Base-by-base conservation (phyloP, 1,139 yeast genomes). In the Meyerozyma elateridarum region DNA sequence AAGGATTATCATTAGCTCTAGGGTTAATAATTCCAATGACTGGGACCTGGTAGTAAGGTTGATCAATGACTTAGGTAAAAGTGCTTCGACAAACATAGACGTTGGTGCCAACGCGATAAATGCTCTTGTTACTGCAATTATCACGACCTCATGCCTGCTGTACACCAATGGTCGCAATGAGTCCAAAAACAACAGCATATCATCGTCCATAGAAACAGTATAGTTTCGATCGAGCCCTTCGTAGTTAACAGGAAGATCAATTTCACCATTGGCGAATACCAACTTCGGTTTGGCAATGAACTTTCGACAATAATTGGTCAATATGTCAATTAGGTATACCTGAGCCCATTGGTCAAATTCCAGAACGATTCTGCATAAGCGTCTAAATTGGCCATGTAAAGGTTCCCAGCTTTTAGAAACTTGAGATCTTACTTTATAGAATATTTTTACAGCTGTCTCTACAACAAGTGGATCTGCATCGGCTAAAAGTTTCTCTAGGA, bases 311-410 rank as follows among this genome's bases (percentile, higher is more conserved):
- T 93, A 93, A 33, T 76, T 75, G 0, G 79, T 72, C 33, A 89
- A 61, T 7, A 84, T 47, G 31, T 83, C 87, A 16, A 88, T 61
- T 8, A 77, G 54, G 14, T 64, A 54, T 0, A 71, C 56, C 48
- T 84, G 91, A n/a, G 87, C 64, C 84, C 91, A 85, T 38, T 82
- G 83, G 40, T 87, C 95, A 36, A 89, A 62, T 2, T 73, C 66
- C 0, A 52, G 42, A 9, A 89, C 41, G 11, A 73, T 55, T 1
- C 68, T 49, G 42, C 94, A 78, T 25, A 76, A 68, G 30, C 82
- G 65, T 22, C 85, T 70, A 49, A 71, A 84, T 42, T 79, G 75
- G 1, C 82, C 76, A 51, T 93, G 98, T 6, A 91, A 56, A 18
- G 82, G 56, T 8, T 73, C 82, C 57, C 85, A 70, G 30, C 72